Conservation (phyloP, 2,329 filamentous ascomycete genomes). For the Hypomyces rosellus region DNA sequence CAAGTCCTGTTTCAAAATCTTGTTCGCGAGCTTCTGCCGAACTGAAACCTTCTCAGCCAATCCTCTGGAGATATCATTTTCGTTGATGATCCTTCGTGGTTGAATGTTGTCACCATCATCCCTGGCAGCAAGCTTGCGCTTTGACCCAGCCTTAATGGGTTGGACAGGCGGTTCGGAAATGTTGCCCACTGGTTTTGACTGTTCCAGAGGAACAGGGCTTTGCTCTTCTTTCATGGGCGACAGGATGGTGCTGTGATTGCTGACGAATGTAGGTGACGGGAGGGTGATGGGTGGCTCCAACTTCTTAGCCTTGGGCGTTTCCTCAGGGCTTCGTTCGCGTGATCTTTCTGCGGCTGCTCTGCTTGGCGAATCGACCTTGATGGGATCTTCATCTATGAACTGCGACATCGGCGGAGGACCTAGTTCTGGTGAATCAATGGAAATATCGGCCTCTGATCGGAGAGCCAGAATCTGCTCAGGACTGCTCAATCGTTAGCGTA, state of each 20-base stretch:
- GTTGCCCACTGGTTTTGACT: not conserved
- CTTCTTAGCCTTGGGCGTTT: slow-evolving; percentile 19
- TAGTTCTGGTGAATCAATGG: slow-evolving; percentile 60
- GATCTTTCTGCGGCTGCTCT: slow-evolving; percentile 14
- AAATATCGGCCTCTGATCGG: slow-evolving; percentile 41
- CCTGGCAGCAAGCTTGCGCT: slow-evolving; percentile 51
- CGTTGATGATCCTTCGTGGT: slow-evolving; percentile 19
- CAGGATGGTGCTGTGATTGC: slow-evolving; percentile 9
- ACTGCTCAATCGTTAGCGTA: slow-evolving; percentile 35
- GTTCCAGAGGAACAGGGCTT: not conserved
- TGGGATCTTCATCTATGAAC: slow-evolving; percentile 50
- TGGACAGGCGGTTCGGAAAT: slow-evolving; percentile 14
- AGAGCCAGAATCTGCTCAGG: slow-evolving; percentile 58
- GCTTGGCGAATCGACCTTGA: slow-evolving; percentile 46
- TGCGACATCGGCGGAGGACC: slow-evolving; percentile 56
- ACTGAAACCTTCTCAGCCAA: slow-evolving; percentile 22
- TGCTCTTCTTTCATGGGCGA: not conserved
- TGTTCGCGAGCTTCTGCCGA: slow-evolving; percentile 32
- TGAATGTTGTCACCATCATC: slow-evolving; percentile 44
- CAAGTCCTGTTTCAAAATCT: slow-evolving; percentile 42
- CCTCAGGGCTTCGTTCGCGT: not conserved
- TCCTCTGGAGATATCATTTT: slow-evolving; percentile 21
- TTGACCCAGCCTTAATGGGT: slow-evolving; percentile 42
- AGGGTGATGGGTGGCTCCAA: slow-evolving; percentile 26
- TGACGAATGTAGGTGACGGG: slow-evolving; percentile 22